phyloP scores from a whole-genome alignment of 148 eudicot species.

The Vaccinium darrowii region DNA sequence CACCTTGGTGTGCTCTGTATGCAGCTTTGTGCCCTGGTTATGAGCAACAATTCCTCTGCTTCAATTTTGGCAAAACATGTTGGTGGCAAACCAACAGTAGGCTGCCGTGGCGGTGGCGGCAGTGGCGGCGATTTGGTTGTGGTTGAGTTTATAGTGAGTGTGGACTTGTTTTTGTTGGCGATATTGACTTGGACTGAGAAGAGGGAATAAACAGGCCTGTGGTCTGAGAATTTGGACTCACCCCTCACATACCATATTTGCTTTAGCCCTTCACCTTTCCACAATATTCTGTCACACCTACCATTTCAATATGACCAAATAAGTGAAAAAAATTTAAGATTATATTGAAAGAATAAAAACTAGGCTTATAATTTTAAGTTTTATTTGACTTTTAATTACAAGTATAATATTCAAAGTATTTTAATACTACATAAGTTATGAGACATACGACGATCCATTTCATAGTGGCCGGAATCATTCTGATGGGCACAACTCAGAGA shows the following conservation, averaged over 20 bases:
- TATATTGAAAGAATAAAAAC: too few species aligned
- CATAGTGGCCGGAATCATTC: too few species aligned
- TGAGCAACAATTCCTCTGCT: conserved; percentile 24
- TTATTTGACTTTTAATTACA: too few species aligned
- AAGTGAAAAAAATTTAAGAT: neutral
- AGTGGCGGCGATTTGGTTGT: neutral
- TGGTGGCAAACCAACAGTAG: neutral
- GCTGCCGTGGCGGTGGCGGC: neutral
- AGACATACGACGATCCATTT: too few species aligned
- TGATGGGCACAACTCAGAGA: too few species aligned
- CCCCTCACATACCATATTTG: conserved; percentile 57
- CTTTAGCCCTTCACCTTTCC: conserved; percentile 75
- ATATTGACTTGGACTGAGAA: conserved; percentile 44
- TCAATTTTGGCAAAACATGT: conserved; percentile 20
- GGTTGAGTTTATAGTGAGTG: neutral
- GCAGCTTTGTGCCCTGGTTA: conserved; percentile 34
- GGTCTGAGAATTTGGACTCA: conserved; percentile 71
- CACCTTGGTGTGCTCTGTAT: conserved; percentile 33
- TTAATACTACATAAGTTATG: too few species aligned
- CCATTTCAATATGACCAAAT: neutral
- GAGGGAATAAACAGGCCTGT: conserved; percentile 63
- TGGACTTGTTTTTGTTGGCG: neutral
- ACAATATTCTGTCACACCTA: conserved; percentile 78
- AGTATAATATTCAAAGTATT: too few species aligned
- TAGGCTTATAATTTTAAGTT: too few species aligned